Evolutionary conservation across 441 rosid genomes (phyloP), one percentile per base, ranked within the genome.

Genomic region (Flueggea neowawraea): DNA sequence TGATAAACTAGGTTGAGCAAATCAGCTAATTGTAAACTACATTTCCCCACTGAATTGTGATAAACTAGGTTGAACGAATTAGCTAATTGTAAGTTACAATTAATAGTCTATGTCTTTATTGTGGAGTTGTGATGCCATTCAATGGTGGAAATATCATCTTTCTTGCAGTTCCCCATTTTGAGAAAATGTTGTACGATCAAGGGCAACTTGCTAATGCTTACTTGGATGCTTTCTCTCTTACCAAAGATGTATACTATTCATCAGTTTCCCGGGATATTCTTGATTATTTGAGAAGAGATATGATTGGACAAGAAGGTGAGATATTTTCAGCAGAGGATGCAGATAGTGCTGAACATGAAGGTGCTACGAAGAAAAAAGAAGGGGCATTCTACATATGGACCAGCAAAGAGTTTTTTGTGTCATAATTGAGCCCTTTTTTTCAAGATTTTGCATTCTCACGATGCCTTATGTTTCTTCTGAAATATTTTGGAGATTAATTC

Each of bases 321-420:
- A 89, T 90, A 65, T 89, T 80, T 64, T 94, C 98, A 28, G 98
- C 98, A 39, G 98, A 94, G 82, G 98, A 94, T 78, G 98, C 98
- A 36, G 98, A 94, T 72, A 94, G 98, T 74, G 82, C 89, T 66
- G 98, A 87, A 50, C 69, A 44, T 43, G 88, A 84, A 62, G 93
- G 84, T 7, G 78, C 90, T 56, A 52, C 64, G 58, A 63, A 74
- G 52, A 94, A 89, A 75, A 89, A 80, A 72, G 98, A 94, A 81
- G 98, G 98, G 63, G 97, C 97, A 44, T 90, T 89, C 77, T 94
- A 90, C 51, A 57, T 87, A 58, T 94, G 98, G 98, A 78, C 86
- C 33, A 77, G 73, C 71, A 71, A 82, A 71, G 96, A 90, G 98
- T 96, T 94, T 59, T 36, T 60, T 65, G 41, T 5, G 13, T 48